phyloP scores from a whole-genome alignment of 306 rosid species.

The Myrica gale region DNA sequence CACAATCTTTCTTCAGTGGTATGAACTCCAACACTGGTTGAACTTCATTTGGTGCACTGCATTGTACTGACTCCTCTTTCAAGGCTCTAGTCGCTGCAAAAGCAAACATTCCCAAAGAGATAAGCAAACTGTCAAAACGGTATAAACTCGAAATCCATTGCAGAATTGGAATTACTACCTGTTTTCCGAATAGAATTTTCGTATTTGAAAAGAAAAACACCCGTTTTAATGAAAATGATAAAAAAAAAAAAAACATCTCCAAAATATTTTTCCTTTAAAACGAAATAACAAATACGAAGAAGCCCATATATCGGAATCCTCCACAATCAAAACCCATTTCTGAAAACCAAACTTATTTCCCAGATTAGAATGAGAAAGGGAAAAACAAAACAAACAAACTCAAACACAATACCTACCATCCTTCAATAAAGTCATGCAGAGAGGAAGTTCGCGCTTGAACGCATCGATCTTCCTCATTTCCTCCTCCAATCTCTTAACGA shows the following conservation, averaged over 20 bases:
- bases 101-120: neutral
- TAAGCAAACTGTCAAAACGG: neutral
- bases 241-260: neutral
- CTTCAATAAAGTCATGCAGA: constrained; percentile 71
- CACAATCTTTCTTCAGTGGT: constrained; percentile 63
- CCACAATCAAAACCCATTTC: neutral
- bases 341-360: neutral
- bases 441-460: constrained; percentile 93
- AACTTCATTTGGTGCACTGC: constrained; percentile 30
- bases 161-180: constrained; percentile 2
- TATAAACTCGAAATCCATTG: constrained; percentile 20
- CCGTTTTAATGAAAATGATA: neutral
- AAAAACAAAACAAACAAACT: neutral
- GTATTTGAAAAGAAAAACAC: neutral
- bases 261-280: neutral
- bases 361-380: neutral
- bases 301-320: neutral
- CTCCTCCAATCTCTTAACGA: constrained; percentile 53
- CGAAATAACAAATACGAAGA: neutral
- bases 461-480: constrained; percentile 87
- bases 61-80: constrained; percentile 59
- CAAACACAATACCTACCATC: constrained; percentile 54
- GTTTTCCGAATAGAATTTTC: constrained; percentile 5
- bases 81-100: constrained; percentile 58
- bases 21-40: constrained; percentile 75